Evolutionary conservation across 1,284 basidiomycete species (phyloP).

Genomic region (Puccinia horiana): DNA sequence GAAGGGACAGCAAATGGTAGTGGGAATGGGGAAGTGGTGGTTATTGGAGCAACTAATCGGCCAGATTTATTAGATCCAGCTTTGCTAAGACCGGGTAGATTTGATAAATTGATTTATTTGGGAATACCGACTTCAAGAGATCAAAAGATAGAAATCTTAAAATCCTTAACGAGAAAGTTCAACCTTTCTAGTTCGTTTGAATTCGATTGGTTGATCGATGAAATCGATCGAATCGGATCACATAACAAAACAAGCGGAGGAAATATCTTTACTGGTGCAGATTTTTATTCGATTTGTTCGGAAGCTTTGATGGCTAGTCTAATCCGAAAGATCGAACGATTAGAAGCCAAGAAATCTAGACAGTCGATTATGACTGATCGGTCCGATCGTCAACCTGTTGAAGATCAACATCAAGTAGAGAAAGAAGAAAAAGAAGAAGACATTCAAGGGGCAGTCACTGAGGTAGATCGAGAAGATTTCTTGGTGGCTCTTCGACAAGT

Average conservation of each 20-base stretch:
- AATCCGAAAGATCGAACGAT: constrained; percentile 74
- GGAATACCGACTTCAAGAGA: constrained; percentile 85
- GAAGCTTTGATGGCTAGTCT: constrained; percentile 88
- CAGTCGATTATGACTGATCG: constrained; percentile 47
- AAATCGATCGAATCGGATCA: constrained; percentile 18
- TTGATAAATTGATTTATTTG: constrained; percentile 95
- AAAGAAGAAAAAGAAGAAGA: constrained; percentile 63
- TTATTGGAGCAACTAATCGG: constrained; percentile 62
- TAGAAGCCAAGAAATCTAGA: constrained; percentile 48
- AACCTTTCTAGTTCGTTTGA: constrained; percentile 72
- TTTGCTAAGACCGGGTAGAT: constrained; percentile 67
- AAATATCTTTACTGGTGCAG: constrained; percentile 74
- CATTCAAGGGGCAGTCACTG: constrained; percentile 69
- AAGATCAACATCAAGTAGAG: constrained; percentile 55
- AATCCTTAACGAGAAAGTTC: constrained; percentile 91
- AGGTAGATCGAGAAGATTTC: constrained; percentile 78
- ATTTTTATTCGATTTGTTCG: constrained; percentile 95
- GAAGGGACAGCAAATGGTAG: constrained; percentile 51
- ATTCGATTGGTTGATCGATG: constrained; percentile 69
- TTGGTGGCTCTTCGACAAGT: constrained; percentile 72
- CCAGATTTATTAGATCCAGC: constrained; percentile 62
- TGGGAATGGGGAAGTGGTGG: constrained; percentile 60
- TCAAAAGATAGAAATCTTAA: constrained; percentile 81
- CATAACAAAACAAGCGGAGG: constrained; percentile 58
- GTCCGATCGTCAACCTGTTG: neutral